These are phyloP conservation scores for Solanum chacoense DNA, from an alignment of 305 asterid genomes.

Conservation along the genomic window DNA sequence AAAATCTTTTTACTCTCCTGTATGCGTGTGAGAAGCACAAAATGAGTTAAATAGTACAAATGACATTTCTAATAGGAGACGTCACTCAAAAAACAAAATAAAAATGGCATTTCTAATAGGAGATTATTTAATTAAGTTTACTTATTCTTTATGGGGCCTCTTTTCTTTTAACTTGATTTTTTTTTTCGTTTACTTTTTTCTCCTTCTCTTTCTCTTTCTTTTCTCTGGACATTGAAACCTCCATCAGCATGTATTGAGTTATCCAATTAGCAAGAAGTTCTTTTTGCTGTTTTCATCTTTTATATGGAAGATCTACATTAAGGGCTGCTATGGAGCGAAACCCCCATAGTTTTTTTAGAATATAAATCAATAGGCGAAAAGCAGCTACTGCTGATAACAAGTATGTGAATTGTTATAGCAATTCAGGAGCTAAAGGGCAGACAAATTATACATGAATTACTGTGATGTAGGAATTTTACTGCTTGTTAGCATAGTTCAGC, in stretches of 20 bases:
- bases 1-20: not conserved
- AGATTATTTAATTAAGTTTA: not conserved
- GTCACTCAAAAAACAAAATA: not conserved
- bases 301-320: not conserved
- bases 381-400: not conserved
- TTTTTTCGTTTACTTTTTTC: not conserved
- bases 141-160: not conserved
- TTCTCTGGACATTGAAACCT: not conserved
- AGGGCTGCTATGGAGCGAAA: not conserved
- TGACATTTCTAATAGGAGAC: not conserved
- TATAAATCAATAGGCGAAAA: not conserved
- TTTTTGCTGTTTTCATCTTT: not conserved
- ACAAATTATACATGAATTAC: not conserved
- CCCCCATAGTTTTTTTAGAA: not conserved
- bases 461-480: not conserved
- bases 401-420: not conserved
- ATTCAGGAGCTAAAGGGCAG: not conserved
- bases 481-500: not conserved
- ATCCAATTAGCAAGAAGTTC: not conserved
- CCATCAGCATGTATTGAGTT: not conserved
- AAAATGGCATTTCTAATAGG: not conserved
- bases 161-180: not conserved
- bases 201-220: not conserved
- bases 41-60: not conserved
- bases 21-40: not conserved